These are phyloP conservation scores for Fraxinus dipetala DNA, from an alignment of 305 asterid species.

Conservation along the genomic window DNA sequence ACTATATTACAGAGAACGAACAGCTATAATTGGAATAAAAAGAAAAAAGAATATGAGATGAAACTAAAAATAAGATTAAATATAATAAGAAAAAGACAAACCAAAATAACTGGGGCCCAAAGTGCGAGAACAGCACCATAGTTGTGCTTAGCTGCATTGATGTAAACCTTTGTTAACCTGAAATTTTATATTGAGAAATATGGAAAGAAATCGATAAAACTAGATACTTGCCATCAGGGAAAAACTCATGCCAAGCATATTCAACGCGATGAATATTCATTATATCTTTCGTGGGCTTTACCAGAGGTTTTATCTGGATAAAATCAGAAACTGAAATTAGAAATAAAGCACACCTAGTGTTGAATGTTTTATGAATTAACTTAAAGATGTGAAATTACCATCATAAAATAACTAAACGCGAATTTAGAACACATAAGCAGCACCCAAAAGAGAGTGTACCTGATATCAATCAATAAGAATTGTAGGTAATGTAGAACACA, in stretches of 20 bases:
- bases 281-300: conserved; percentile 76
- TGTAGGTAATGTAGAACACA: conserved; percentile 24
- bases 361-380: conserved; percentile 14
- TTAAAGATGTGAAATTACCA: conserved; percentile 52
- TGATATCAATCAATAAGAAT: conserved; percentile 33
- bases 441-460: conserved; percentile 94
- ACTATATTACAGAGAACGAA: conserved; percentile 7
- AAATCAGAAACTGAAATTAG: conserved; percentile 27
- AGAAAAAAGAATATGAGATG: conserved; percentile 1
- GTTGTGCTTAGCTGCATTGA: conserved; percentile 63
- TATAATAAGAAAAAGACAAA: conserved; percentile 33
- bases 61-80: conserved; percentile 17
- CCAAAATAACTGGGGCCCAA: conserved; percentile 88
- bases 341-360: conserved; percentile 13
- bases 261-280: conserved; percentile 67
- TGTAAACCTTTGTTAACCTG: conserved; percentile 28
- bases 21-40: neutral
- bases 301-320: conserved; percentile 84
- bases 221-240: conserved; percentile 68
- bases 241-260: conserved; percentile 94
- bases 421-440: conserved; percentile 76
- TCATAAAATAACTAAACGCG: conserved; percentile 72
- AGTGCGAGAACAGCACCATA: conserved; percentile 68
- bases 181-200: conserved; percentile 21
- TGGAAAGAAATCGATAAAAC: conserved; percentile 12